These are phyloP conservation scores for Paraphoma chrysanthemicola DNA, from an alignment of 2,329 filamentous ascomycete species.

Conservation along the genomic window DNA sequence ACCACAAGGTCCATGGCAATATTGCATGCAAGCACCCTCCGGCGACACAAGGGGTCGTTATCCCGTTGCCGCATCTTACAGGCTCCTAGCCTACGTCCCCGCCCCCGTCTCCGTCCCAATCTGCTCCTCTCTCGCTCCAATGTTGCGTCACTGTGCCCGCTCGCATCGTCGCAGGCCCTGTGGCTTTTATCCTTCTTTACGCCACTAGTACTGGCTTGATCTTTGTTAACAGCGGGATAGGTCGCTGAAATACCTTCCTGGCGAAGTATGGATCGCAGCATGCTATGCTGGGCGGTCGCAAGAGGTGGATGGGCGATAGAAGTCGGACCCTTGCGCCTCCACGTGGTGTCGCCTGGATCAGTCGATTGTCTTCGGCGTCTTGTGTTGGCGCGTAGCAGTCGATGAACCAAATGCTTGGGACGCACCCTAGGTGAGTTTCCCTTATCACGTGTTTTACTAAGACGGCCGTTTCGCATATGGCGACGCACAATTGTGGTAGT, in stretches of 20 bases:
- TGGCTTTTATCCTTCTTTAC: not conserved
- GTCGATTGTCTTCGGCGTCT: conserved; percentile 16
- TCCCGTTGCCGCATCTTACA: conserved; percentile 10
- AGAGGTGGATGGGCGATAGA: conserved; percentile 43
- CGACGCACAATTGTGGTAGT: not conserved
- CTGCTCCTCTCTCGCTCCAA: not conserved
- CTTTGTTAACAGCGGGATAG: conserved; percentile 16
- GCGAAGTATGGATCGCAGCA: conserved; percentile 28
- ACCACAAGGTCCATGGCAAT: conserved; percentile 35
- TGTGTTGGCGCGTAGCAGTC: conserved; percentile 6
- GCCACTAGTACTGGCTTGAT: conserved; percentile 1
- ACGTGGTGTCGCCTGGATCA: conserved; percentile 45
- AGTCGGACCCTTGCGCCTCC: conserved; percentile 48
- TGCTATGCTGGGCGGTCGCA: conserved; percentile 29
- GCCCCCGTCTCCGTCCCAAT: conserved; percentile 4
- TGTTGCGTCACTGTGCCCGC: not conserved
- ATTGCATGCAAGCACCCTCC: conserved; percentile 26
- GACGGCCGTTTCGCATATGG: not conserved
- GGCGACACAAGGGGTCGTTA: conserved; percentile 9
- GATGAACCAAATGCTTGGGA: conserved; percentile 46
- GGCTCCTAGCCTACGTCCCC: conserved; percentile 1
- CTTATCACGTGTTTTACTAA: not conserved
- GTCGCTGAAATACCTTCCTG: conserved; percentile 18
- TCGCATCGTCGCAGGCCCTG: not conserved
- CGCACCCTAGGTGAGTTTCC: conserved; percentile 15